Evolutionary conservation across 305 asterid species (phyloP), one percentile per base, ranked within the genome.

Genomic region (Euphrasia arctica): DNA sequence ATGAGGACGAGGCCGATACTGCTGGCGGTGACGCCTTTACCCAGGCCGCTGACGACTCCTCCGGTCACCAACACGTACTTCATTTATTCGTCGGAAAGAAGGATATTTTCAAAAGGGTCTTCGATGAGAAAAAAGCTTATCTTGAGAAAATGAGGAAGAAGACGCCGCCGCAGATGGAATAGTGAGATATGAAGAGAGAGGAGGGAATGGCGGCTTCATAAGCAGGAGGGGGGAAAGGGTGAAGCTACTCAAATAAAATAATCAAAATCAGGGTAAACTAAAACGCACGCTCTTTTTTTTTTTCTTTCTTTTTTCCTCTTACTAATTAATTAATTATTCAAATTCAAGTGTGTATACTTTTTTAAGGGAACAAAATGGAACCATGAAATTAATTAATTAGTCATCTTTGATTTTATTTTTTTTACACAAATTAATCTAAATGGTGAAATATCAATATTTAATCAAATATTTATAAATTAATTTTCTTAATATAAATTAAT

Each of bases 11-110:
- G 85, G 15, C 91, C 91, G 65, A 86, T 75, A 52, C 91, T 86
- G 80, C 91, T 86, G 55, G 95, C 95, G 34, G 95, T 86, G 47
- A 86, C 95, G 55, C 95, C 95, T 71, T 86, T 86, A 8, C 95
- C 95, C 13, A 86, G 85, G 34, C 95, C 95, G 65, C 95, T 86
- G 10, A 86, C 88, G 31, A 86, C 91, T 65, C 95, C 95, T 57
- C 95, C 91, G 4, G 88, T 83, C 50, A 86, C 95, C 77, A 86
- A 68, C 29, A 86, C 95, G 65, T 83, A 86, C 80, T 86, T 86
- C 95, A 86, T 86, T 72, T 69, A 5, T 32, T 32, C 36, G 0
- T 32, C 36, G 36, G 36, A 32, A 32, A 32, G 36, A 32, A 32
- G 36, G 5, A 32, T 32, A 32, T 32, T 32, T 54, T 48, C 54